Evolutionary conservation across 345 rosid species (phyloP), one percentile per base, ranked within the genome.

Genomic region (Acer campestre): DNA sequence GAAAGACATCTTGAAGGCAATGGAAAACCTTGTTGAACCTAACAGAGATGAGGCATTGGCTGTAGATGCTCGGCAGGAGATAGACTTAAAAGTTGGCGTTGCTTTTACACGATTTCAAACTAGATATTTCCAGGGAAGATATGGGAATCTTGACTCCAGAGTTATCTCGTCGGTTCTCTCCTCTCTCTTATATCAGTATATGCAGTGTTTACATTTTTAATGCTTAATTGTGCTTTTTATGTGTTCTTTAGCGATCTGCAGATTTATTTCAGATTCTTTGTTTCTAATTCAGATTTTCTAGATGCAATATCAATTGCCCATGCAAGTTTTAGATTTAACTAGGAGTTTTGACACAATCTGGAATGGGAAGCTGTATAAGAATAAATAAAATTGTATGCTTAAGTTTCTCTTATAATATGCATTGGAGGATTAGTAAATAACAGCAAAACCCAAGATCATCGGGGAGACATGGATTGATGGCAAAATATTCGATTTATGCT

Each of bases 51-150:
- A 95, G 85, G 92, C 99, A 78, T 81, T 93, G 80, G 93, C 99
- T 71, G 99, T 95, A 63, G 99, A 95, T 90, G 99, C 98, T 79
- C 97, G 99, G 14, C 99, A 92, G 85, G 98, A 95, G 90, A 95
- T 95, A 82, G 99, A 95, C 89, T 86, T 95, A 83, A 95, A 95
- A 95, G 99, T 95, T 77, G 99, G 99, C 18, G 98, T 95, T 64
- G 96, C 99, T 75, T 95, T 95, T 88, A 93, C 99, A 3, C 89
- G 99, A 65, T 95, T 89, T 80, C 98, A 95, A 78, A 95, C 99
- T 73, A 86, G 87, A 88, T 93, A 81, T 87, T 95, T 95, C 82
- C 99, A 95, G 78, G 99, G 97, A 63, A 93, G 91, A 89, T 95
- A 95, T 88, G 98, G 95, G 83, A 90, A 84, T 84, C 97, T 93